Conservation (phyloP, 257 asterid genomes). For the Verbena officinalis region DNA sequence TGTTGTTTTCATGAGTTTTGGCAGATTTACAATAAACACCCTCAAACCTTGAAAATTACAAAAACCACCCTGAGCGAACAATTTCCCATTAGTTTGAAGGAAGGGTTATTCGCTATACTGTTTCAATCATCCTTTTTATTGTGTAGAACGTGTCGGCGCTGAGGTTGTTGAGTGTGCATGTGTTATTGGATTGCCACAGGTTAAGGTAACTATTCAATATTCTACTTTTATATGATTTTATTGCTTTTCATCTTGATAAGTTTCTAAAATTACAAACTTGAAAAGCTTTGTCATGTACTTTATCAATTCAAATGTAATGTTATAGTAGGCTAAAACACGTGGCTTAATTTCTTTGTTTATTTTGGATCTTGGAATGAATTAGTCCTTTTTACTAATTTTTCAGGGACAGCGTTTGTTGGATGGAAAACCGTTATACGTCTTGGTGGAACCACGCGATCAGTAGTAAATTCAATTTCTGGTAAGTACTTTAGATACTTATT, state of each 20-base stretch:
- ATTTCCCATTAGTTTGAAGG: too few species aligned
- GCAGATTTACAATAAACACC: too few species aligned
- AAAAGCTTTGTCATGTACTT: neutral
- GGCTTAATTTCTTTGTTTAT: neutral
- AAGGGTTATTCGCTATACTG: too few species aligned
- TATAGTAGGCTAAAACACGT: neutral
- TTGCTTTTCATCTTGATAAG: neutral
- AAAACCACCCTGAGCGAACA: too few species aligned
- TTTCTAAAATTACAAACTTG: neutral
- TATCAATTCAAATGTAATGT: neutral
- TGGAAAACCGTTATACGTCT: constrained; percentile 75
- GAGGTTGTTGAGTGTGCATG: constrained; percentile 91
- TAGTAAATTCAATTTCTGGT: constrained; percentile 38
- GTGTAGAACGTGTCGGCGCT: constrained; percentile 68
- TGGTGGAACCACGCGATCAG: constrained; percentile 76
- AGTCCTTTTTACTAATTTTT: neutral
- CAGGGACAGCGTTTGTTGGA: constrained; percentile 64
- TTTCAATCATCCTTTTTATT: constrained; percentile 4
- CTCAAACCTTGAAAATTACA: too few species aligned
- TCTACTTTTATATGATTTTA: too few species aligned
- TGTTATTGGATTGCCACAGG: constrained; percentile 79
- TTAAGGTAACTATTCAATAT: constrained; percentile 51
- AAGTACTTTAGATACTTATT: neutral
- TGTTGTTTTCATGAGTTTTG: too few species aligned
- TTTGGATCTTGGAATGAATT: neutral